Conservation (phyloP, 345 rosid species). For the Gossypium anomalum region DNA sequence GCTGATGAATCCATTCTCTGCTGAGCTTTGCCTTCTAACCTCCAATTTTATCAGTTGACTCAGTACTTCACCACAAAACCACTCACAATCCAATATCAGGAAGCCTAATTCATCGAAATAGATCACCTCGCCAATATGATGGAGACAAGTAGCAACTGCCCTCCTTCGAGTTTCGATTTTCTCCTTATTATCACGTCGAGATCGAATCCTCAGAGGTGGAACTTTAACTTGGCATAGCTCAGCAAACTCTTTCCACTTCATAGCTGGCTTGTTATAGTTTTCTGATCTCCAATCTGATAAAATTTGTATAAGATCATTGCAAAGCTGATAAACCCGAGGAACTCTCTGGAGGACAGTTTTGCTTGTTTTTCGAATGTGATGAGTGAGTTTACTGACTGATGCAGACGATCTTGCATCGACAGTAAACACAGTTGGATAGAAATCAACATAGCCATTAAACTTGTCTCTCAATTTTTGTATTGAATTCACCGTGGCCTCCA, state of each 20-base stretch:
- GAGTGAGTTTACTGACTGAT: slow-evolving; percentile 69
- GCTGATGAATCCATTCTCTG: slow-evolving; percentile 64
- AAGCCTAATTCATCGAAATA: slow-evolving; percentile 72
- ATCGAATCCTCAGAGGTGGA: slow-evolving; percentile 66
- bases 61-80: slow-evolving; percentile 85
- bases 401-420: slow-evolving; percentile 88
- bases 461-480: slow-evolving; percentile 65
- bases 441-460: slow-evolving; percentile 75
- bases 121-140: slow-evolving; percentile 80
- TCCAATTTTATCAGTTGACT: slow-evolving; percentile 71
- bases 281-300: slow-evolving; percentile 85
- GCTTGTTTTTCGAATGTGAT: slow-evolving; percentile 67
- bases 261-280: slow-evolving; percentile 65
- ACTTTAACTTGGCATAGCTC: slow-evolving; percentile 85
- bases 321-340: slow-evolving; percentile 87
- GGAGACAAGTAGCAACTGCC: slow-evolving; percentile 85
- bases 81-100: slow-evolving; percentile 74
- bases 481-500: slow-evolving; percentile 49
- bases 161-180: slow-evolving; percentile 65
- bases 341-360: slow-evolving; percentile 74
- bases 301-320: slow-evolving; percentile 67
- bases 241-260: slow-evolving; percentile 85
- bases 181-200: slow-evolving; percentile 61
- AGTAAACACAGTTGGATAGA: slow-evolving; percentile 78
- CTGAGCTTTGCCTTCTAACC: slow-evolving; percentile 47